A percentile compares a stretch with the other conserved stretches of the same genome.
These are phyloP conservation scores for Mycena chlorophos DNA, from an alignment of 768 basidiomycete genomes.

Conservation along the genomic window DNA sequence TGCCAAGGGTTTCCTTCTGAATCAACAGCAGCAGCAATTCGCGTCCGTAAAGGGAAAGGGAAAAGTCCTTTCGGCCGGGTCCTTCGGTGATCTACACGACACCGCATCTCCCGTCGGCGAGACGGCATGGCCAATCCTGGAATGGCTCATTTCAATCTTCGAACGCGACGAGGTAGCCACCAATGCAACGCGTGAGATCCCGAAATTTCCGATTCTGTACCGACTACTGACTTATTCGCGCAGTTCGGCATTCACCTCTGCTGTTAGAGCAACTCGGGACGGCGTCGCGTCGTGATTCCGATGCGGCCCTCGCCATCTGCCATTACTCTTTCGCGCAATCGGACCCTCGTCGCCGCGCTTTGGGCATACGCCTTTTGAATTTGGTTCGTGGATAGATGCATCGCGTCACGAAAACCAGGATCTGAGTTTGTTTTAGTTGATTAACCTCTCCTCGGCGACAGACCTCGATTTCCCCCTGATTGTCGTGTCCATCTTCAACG, in stretches of 20 bases:
- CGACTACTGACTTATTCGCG: not conserved
- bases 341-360: conserved; percentile 18
- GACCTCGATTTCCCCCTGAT: conserved; percentile 40
- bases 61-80: conserved; percentile 30
- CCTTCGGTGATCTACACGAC: conserved; percentile 29
- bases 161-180: conserved; percentile 58
- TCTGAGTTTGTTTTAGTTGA: conserved; percentile 31
- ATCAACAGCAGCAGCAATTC: conserved; percentile 28
- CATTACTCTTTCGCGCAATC: conserved; percentile 9
- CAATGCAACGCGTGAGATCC: conserved; percentile 13
- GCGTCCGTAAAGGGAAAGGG: conserved; percentile 37
- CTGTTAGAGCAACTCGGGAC: conserved; percentile 56
- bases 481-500: conserved; percentile 35
- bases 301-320: conserved; percentile 47
- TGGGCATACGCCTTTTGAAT: conserved; percentile 20
- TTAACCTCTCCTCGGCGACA: conserved; percentile 40
- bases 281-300: conserved; percentile 56
- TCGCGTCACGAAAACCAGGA: not conserved
- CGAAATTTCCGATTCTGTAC: conserved; percentile 8
- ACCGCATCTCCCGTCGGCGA: conserved; percentile 43
- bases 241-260: conserved; percentile 47
- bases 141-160: conserved; percentile 66
- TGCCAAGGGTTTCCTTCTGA: conserved; percentile 51
- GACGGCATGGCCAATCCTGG: conserved; percentile 70
- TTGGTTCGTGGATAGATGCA: conserved; percentile 5